A percentile compares a stretch with the other conserved stretches of the same genome.
These are phyloP conservation scores for Acorus gramineus DNA, from an alignment of 106 monocot genomes.

Conservation along the genomic window DNA sequence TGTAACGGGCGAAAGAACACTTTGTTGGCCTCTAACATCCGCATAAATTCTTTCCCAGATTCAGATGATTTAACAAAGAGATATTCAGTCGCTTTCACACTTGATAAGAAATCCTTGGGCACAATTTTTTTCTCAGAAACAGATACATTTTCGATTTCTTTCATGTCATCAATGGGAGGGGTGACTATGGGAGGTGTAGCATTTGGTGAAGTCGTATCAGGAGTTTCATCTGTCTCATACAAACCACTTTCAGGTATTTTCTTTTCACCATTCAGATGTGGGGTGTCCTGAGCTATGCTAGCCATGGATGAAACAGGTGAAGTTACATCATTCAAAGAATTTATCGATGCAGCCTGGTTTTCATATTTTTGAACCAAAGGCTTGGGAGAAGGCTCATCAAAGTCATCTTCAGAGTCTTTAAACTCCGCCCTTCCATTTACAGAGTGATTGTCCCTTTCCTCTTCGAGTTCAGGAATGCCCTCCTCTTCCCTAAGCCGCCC, in stretches of 20 bases:
- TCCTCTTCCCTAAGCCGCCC: conserved; percentile 53
- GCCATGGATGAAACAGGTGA: conserved; percentile 2
- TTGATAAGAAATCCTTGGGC: conserved; percentile 36
- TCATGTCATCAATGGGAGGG: conserved; percentile 34
- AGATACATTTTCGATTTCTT: conserved; percentile 20
- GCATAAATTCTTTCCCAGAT: conserved; percentile 83
- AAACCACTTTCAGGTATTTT: conserved; percentile 6
- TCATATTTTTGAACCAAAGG: conserved; percentile 61
- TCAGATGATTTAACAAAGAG: conserved; percentile 76
- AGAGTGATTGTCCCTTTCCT: conserved; percentile 35
- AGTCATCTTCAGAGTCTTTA: conserved; percentile 61
- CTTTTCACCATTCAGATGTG: conserved; percentile 26
- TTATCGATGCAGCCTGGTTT: conserved; percentile 40
- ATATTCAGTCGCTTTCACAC: conserved; percentile 74
- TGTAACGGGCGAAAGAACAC: conserved; percentile 44
- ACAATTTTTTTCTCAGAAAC: conserved; percentile 22
- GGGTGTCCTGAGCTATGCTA: conserved; percentile 7
- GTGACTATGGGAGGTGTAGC: conserved; percentile 11
- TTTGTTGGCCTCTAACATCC: conserved; percentile 90
- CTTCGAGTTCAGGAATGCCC: conserved; percentile 82
- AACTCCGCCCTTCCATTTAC: conserved; percentile 29
- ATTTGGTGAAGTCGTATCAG: conserved; percentile 19
- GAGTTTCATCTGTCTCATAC: conserved; percentile 28
- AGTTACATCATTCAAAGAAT: conserved; percentile 12
- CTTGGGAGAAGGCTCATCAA: conserved; percentile 61